Conservation (phyloP, 2,329 filamentous ascomycete genomes). For the Pseudogymnoascus sp. region DNA sequence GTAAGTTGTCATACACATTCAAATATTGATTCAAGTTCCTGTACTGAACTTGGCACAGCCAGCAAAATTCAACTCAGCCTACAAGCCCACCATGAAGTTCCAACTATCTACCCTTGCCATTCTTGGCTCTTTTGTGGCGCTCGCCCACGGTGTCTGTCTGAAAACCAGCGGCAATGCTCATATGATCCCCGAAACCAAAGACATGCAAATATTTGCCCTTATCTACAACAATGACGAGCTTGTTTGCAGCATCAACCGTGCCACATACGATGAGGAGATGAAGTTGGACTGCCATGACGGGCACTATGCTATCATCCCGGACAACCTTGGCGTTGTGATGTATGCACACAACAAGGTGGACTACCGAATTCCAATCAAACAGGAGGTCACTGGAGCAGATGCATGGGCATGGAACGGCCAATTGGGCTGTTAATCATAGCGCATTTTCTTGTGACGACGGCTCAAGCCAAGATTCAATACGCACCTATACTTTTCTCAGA, state of each 20-base stretch:
- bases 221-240: neutral
- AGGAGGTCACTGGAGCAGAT: neutral
- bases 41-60: neutral
- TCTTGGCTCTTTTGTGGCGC: neutral
- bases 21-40: neutral
- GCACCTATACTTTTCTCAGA: neutral
- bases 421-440: neutral
- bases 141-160: neutral
- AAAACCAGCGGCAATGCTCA: neutral
- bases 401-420: neutral
- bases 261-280: neutral
- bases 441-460: neutral
- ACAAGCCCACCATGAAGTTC: neutral
- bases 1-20: neutral
- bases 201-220: neutral
- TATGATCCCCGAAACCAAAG: neutral
- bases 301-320: neutral
- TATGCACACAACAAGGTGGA: neutral
- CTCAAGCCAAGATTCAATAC: neutral
- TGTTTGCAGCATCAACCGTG: neutral
- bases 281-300: neutral
- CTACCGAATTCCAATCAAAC: neutral
- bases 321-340: neutral
- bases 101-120: neutral
- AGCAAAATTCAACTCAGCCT: neutral